Conservation (phyloP, 805 yeast genomes). For the Dipodascus geniculatus region DNA sequence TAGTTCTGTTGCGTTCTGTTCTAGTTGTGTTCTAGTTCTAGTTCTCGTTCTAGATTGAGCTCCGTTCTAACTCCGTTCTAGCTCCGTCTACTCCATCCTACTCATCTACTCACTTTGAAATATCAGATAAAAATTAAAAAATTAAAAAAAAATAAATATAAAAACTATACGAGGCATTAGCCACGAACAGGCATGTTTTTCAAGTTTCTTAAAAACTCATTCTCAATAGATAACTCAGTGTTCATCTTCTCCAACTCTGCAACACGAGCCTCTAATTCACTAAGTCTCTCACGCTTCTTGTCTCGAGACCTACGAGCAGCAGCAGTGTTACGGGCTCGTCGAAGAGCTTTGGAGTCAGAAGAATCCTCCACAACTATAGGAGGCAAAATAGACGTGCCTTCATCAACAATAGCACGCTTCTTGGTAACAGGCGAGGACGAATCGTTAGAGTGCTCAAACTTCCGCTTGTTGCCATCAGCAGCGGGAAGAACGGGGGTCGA, state of each 20-base stretch:
- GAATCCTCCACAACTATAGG: constrained; percentile 46
- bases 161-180: background rate
- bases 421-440: background rate
- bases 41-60: too few species aligned
- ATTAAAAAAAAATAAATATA: background rate
- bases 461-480: background rate
- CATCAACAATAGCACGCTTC: constrained; percentile 1
- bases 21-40: too few species aligned
- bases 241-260: constrained; percentile 51
- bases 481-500: background rate
- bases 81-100: too few species aligned
- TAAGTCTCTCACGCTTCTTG: constrained; percentile 80
- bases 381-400: constrained; percentile 27
- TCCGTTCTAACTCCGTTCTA: too few species aligned
- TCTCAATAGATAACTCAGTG: constrained; percentile 48
- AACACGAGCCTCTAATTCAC: constrained; percentile 67
- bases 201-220: constrained; percentile 37
- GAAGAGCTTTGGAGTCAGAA: constrained; percentile 53
- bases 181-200: background rate
- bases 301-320: constrained; percentile 94
- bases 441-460: background rate
- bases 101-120: too few species aligned
- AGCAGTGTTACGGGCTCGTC: constrained; percentile 84
- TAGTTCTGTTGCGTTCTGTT: too few species aligned
- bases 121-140: background rate